Base-by-base conservation (phyloP, 495 filamentous ascomycete species). In the Lindgomyces ingoldianus region DNA sequence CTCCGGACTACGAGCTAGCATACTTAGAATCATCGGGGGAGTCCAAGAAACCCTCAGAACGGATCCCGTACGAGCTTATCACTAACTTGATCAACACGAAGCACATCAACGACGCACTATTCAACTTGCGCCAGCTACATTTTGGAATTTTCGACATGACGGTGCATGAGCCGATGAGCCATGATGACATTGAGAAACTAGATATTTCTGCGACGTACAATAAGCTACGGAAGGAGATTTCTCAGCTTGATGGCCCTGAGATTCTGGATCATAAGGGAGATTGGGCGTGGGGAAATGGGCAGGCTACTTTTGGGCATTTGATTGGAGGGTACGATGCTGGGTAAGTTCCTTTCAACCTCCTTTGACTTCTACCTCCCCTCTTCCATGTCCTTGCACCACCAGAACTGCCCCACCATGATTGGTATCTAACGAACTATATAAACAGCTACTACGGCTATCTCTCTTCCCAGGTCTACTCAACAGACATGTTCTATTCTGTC, bases 401-500 rank as follows among this genome's bases (percentile, higher is more conserved):
- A 21, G 12, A 4, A 14, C 8, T n/a, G n/a, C n/a, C n/a, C n/a
- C n/a, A n/a, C n/a, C n/a, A 10, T 41, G 24, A 19, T 4, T 42
- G 4, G 4, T 39, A 19, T 11, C 18, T 16, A 8, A 30, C 57
- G 64, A 57, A 64, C 26, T 11, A 44, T 16, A 25, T 16, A 27
- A 6, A 14, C 39, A 69, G 64, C 3, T 71, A 89, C 74, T 90
- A 89, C 70, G 87, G 86, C 1, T 90, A 91, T 73, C 74, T 89
- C 33, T 77, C 75, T 24, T 74, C 67, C n/a, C 74, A 90, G 74
- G 89, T 91, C 47, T 91, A 89, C 76, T 85, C 83, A 11, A 79
- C 84, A 27, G 89, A 92, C 72, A 92, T 92, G 89, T 92, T 92
- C 77, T 86, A 89, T 73, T 79, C 81, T 0, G 83, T 84, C n/a